phyloP scores from a whole-genome alignment of 1,284 basidiomycete genomes.

The Apiotrichum siamense region DNA sequence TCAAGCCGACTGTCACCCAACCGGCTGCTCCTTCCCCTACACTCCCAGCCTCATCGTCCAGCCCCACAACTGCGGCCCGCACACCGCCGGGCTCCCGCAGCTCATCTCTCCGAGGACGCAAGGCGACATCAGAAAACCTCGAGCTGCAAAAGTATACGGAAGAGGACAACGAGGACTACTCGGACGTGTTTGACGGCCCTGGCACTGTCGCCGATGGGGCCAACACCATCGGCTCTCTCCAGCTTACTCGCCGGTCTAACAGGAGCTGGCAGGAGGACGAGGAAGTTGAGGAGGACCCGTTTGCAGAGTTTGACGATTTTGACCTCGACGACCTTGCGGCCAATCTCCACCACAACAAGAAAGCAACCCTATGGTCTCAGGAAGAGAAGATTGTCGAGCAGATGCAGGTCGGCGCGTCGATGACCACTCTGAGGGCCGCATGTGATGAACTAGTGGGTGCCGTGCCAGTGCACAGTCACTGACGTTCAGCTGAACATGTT shows the following conservation, averaged over 20 bases:
- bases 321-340: slow-evolving; percentile 80
- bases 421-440: slow-evolving; percentile 24
- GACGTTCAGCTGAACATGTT: slow-evolving; percentile 50
- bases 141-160: slow-evolving; percentile 74
- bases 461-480: background rate
- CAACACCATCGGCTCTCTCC: slow-evolving; percentile 21
- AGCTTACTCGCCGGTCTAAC: slow-evolving; percentile 75
- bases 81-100: slow-evolving; percentile 36
- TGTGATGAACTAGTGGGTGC: slow-evolving; percentile 75
- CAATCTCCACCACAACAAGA: slow-evolving; percentile 81
- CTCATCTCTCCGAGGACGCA: slow-evolving; percentile 27
- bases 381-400: slow-evolving; percentile 82
- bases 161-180: slow-evolving; percentile 76
- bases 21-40: background rate
- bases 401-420: slow-evolving; percentile 58
- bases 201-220: slow-evolving; percentile 48
- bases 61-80: slow-evolving; percentile 8
- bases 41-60: background rate
- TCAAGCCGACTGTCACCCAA: background rate
- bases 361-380: slow-evolving; percentile 71
- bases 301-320: slow-evolving; percentile 83
- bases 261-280: slow-evolving; percentile 84
- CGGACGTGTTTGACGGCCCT: slow-evolving; percentile 67
- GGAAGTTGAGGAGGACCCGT: slow-evolving; percentile 88
- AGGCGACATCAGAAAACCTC: slow-evolving; percentile 19